phyloP scores from a whole-genome alignment of 176 grass and related monocot genomes.

The Miscanthus lutarioriparius region DNA sequence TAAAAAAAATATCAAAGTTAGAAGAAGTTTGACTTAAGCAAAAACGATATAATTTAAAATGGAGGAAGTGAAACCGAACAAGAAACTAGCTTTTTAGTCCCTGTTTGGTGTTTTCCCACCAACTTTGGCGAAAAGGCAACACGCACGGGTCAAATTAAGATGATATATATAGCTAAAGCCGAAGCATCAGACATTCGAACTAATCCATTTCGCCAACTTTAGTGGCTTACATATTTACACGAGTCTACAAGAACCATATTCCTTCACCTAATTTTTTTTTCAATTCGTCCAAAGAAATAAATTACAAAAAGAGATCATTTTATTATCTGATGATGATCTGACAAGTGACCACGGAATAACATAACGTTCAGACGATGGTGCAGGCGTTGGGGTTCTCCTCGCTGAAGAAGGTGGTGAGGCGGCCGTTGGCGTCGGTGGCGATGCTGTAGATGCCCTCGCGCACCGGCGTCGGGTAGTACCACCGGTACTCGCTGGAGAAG shows the following conservation, averaged over 20 bases:
- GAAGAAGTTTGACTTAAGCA: not conserved
- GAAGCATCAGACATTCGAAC: not conserved
- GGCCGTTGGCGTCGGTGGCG: slow-evolving; percentile 70
- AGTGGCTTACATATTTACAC: not conserved
- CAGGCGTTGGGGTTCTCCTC: slow-evolving; percentile 98
- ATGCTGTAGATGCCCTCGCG: slow-evolving; percentile 86
- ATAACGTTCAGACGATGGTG: slow-evolving; percentile 42
- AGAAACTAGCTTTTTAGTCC: not conserved
- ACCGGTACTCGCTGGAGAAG: slow-evolving; percentile 76
- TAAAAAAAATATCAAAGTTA: not conserved
- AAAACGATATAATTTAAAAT: not conserved
- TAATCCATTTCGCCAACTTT: not conserved
- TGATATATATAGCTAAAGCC: not conserved
- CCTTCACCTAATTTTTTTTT: not conserved
- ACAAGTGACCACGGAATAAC: too few species aligned
- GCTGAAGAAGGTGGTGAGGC: slow-evolving; percentile 79
- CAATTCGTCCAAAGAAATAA: not conserved
- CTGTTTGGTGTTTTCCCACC: not conserved
- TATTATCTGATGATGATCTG: not conserved
- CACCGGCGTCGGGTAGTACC: slow-evolving; percentile 78
- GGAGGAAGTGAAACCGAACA: not conserved
- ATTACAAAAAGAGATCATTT: not conserved
- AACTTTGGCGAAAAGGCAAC: not conserved
- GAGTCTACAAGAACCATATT: not conserved
- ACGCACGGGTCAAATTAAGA: not conserved